Evolutionary conservation across 208 protist species (phyloP).

Genomic region (Crithidia fasciculata): DNA sequence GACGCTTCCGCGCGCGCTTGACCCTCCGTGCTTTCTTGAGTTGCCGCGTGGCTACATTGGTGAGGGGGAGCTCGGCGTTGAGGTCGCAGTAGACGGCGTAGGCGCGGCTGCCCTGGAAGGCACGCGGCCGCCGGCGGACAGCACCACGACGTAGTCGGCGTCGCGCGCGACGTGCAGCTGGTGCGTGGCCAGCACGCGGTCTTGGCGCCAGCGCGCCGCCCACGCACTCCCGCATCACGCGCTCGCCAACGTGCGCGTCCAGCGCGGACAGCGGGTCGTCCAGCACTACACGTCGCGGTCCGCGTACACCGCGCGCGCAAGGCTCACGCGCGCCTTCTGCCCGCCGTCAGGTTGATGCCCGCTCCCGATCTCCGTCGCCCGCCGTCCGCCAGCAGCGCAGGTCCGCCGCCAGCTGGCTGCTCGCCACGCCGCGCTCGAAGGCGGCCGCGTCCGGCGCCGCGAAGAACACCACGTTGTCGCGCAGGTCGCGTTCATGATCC

Average conservation of each 20-base stretch:
- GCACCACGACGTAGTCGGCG: slow-evolving; percentile 83
- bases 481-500: slow-evolving; percentile 91
- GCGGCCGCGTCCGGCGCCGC: slow-evolving; percentile 42
- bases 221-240: slow-evolving; percentile 54
- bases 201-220: slow-evolving; percentile 65
- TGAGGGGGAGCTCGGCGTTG: not conserved
- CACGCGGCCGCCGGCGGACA: slow-evolving; percentile 54
- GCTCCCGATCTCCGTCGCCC: slow-evolving; percentile 85
- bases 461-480: slow-evolving; percentile 93
- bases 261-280: slow-evolving; percentile 70
- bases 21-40: too few species aligned
- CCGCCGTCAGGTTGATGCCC: slow-evolving; percentile 25
- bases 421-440: slow-evolving; percentile 52
- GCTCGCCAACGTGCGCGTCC: slow-evolving; percentile 81
- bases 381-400: slow-evolving; percentile 80
- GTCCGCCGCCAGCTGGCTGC: slow-evolving; percentile 82
- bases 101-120: slow-evolving; percentile 33
- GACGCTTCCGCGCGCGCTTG: too few species aligned
- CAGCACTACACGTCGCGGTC: slow-evolving; percentile 81
- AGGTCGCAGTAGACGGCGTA: slow-evolving; percentile 33
- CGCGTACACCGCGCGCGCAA: slow-evolving; percentile 82
- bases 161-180: slow-evolving; percentile 81
- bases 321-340: slow-evolving; percentile 47
- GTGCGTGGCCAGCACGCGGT: slow-evolving; percentile 94
- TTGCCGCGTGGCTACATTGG: not conserved